Evolutionary conservation across 139 green algal genomes (phyloP).

Genomic region (Auxenochlorella pyrenoidosa): DNA sequence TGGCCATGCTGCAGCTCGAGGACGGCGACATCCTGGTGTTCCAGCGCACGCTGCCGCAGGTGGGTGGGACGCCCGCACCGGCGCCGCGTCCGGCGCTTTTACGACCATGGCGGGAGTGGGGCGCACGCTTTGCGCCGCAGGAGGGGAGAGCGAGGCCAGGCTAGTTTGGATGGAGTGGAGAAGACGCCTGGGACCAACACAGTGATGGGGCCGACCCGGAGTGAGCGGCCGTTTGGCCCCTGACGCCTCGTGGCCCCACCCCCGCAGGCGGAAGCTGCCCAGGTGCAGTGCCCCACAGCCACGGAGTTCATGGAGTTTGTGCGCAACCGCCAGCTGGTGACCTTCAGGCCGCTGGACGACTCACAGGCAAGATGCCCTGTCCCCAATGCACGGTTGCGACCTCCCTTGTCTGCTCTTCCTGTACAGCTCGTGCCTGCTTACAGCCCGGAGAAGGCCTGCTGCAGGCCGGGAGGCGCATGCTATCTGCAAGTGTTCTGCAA

Average conservation of each 20-base stretch:
- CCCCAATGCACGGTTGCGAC: neutral
- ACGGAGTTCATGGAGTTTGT: slow-evolving; percentile 82
- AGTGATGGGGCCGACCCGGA: too few species aligned
- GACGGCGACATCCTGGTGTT: slow-evolving; percentile 91
- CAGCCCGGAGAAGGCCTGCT: too few species aligned
- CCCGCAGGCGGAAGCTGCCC: slow-evolving; percentile 5
- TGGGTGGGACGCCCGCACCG: neutral
- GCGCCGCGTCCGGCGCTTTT: too few species aligned
- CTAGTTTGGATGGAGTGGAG: too few species aligned
- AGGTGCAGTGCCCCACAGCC: slow-evolving; percentile 54
- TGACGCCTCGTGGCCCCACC: neutral
- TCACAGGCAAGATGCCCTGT: slow-evolving; percentile 30
- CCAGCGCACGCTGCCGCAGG: slow-evolving; percentile 63
- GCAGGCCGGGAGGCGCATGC: too few species aligned
- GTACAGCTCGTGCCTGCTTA: too few species aligned
- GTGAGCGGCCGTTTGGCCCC: too few species aligned
- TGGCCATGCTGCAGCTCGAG: slow-evolving; percentile 70
- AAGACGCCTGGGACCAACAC: too few species aligned
- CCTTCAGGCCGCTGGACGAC: slow-evolving; percentile 72
- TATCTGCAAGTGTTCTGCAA: too few species aligned
- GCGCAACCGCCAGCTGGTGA: slow-evolving; percentile 65
- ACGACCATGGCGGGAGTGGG: too few species aligned
- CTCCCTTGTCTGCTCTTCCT: neutral
- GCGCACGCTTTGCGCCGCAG: too few species aligned
- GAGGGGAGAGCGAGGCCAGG: too few species aligned